Conservation (phyloP, 768 basidiomycete species). For the Suillus sp. region DNA sequence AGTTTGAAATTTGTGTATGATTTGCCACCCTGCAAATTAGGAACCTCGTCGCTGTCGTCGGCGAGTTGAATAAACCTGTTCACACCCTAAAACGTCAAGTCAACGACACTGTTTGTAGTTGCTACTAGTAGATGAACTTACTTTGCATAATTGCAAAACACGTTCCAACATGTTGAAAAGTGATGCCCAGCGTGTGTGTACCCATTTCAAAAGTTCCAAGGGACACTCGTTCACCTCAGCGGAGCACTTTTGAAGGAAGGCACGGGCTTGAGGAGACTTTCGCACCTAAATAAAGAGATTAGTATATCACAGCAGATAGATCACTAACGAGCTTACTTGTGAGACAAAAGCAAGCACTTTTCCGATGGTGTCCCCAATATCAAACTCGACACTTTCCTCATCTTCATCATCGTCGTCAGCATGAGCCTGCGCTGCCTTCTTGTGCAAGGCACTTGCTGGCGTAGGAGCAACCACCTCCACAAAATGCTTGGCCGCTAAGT, state of each 20-base stretch:
- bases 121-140: not conserved
- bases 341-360: not conserved
- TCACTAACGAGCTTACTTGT: too few species aligned
- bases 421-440: too few species aligned
- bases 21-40: too few species aligned
- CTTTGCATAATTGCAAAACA: not conserved
- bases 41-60: slow-evolving; percentile 22
- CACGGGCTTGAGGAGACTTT: too few species aligned
- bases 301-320: too few species aligned
- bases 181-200: not conserved
- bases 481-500: not conserved
- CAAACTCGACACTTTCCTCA: too few species aligned
- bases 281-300: too few species aligned
- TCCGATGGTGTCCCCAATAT: not conserved
- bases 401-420: too few species aligned
- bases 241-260: too few species aligned
- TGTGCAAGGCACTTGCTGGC: too few species aligned
- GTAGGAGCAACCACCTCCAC: not conserved
- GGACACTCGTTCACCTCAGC: too few species aligned
- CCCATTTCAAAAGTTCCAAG: not conserved
- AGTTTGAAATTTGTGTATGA: too few species aligned
- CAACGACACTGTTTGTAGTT: not conserved
- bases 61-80: slow-evolving; percentile 14
- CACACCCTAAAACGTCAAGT: not conserved
- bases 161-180: not conserved